phyloP scores from a whole-genome alignment of 2,329 filamentous ascomycete species.

The Westerdykella aurantiaca region DNA sequence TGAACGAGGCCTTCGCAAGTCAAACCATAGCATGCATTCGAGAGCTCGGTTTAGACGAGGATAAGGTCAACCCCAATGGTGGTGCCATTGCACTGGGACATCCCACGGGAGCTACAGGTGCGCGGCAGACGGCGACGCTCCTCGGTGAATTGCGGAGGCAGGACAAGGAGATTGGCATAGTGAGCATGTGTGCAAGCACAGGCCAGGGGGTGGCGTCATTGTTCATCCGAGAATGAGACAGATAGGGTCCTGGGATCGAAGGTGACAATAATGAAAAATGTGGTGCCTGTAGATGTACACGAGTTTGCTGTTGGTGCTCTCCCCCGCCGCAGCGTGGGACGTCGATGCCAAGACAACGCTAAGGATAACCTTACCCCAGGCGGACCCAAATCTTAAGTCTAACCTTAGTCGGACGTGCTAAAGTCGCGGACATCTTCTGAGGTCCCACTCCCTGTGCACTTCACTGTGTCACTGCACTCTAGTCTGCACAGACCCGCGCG shows the following conservation, averaged over 20 bases:
- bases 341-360: no score
- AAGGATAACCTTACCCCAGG: background rate
- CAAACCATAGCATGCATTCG: conserved; percentile 89
- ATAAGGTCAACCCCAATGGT: conserved; percentile 75
- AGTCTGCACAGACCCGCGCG: no score
- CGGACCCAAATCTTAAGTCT: background rate
- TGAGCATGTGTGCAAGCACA: conserved; percentile 68
- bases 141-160: conserved; percentile 62
- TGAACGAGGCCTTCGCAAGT: conserved; percentile 95
- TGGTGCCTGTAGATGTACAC: background rate
- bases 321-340: no score
- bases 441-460: no score
- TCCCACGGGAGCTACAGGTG: conserved; percentile 68
- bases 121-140: conserved; percentile 77
- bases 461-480: no score
- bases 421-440: no score
- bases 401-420: no score
- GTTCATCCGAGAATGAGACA: conserved; percentile 23
- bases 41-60: conserved; percentile 59
- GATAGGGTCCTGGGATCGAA: background rate
- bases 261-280: background rate
- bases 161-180: conserved; percentile 71
- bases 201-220: conserved; percentile 28
- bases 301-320: background rate
- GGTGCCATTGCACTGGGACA: conserved; percentile 80